A percentile compares a stretch with the other conserved stretches of the same genome.
These are phyloP conservation scores for Glomus cerebriforme DNA, from an alignment of 192 early-diverging fungal species.

Conservation along the genomic window DNA sequence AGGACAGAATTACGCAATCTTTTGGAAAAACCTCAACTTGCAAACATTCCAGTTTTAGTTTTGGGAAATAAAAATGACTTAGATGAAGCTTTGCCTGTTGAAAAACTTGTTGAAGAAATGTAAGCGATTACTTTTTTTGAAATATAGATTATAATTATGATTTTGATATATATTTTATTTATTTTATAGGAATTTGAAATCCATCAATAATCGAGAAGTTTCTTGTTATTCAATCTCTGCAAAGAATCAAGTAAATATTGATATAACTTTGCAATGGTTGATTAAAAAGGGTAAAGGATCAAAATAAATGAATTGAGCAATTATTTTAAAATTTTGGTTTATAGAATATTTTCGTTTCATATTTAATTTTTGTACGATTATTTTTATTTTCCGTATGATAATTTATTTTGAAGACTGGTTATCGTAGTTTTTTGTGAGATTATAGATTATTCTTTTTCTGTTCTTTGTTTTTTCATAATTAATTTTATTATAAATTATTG, in stretches of 20 bases:
- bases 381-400: not conserved
- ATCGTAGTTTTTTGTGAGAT: too few species aligned
- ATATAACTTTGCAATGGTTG: slow-evolving; percentile 95
- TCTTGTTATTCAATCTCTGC: slow-evolving; percentile 98
- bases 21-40: slow-evolving; percentile 91
- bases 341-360: not conserved
- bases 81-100: slow-evolving; percentile 80
- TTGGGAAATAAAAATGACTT: slow-evolving; percentile 99
- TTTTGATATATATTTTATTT: slow-evolving; percentile 7
- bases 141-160: not conserved
- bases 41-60: slow-evolving; percentile 94
- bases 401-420: too few species aligned
- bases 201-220: slow-evolving; percentile 91
- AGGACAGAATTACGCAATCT: slow-evolving; percentile 88
- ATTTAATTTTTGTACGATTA: not conserved
- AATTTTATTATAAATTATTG: too few species aligned
- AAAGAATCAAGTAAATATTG: slow-evolving; percentile 97
- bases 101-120: slow-evolving; percentile 90
- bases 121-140: slow-evolving; percentile 44
- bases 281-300: slow-evolving; percentile 76
- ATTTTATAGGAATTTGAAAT: slow-evolving; percentile 72
- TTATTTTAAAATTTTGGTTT: not conserved
- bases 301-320: slow-evolving; percentile 1
- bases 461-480: too few species aligned
- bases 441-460: too few species aligned